These are phyloP conservation scores for Pyracantha coccinea DNA, from an alignment of 331 rosid genomes.

Conservation along the genomic window DNA sequence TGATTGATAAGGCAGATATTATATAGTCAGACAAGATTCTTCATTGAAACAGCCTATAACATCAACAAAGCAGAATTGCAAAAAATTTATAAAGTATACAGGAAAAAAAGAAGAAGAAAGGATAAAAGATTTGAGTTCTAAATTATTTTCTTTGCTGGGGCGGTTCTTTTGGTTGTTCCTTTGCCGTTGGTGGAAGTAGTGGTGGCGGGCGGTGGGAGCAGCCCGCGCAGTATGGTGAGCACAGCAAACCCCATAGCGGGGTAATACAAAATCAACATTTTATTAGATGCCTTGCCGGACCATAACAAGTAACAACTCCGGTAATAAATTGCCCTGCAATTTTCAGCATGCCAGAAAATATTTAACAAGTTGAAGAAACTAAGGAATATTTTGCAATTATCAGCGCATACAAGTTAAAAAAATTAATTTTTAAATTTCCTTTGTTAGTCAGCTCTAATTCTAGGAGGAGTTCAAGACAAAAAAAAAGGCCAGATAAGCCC, in stretches of 20 bases:
- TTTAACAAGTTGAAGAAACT: background rate
- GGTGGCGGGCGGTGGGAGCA: conserved; percentile 27
- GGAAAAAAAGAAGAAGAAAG: no score
- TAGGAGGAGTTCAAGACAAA: no score
- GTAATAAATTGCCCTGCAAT: conserved; percentile 48
- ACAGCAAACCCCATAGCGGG: conserved; percentile 51
- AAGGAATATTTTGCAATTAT: no score
- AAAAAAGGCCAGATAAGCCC: no score
- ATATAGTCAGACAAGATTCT: no score
- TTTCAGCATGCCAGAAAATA: background rate
- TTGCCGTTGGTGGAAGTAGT: conserved; percentile 8
- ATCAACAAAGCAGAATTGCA: no score
- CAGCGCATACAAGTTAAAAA: no score
- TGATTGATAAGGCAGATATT: no score
- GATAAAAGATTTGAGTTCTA: background rate
- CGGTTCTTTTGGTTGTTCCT: background rate
- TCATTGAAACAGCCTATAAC: no score
- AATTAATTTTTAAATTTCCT: no score
- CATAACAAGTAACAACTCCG: conserved; percentile 34
- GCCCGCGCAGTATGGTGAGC: conserved; percentile 52
- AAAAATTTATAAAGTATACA: no score
- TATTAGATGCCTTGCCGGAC: conserved; percentile 53
- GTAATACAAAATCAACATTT: conserved; percentile 39
- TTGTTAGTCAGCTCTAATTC: no score
- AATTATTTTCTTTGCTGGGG: background rate